Conservation (phyloP, 2,329 filamentous ascomycete species). For the Pleomassaria siparia region DNA sequence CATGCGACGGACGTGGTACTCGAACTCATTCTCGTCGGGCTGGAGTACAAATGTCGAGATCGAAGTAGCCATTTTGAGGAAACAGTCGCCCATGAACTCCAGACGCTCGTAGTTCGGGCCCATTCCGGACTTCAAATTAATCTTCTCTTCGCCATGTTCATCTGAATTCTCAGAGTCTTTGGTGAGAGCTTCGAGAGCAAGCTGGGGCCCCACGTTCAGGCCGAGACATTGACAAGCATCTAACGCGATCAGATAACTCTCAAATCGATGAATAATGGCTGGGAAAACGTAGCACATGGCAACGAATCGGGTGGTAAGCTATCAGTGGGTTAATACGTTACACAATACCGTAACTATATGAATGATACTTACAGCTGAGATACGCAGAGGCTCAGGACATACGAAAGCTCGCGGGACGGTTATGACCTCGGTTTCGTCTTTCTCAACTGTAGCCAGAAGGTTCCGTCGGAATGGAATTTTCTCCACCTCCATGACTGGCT, state of each 20-base stretch:
- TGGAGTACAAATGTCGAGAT: conserved; percentile 79
- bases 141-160: conserved; percentile 66
- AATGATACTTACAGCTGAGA: conserved; percentile 69
- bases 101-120: conserved; percentile 92
- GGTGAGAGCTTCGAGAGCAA: conserved; percentile 87
- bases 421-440: conserved; percentile 56
- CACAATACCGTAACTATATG: neutral
- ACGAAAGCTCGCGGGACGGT: conserved; percentile 62
- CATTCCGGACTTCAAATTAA: conserved; percentile 82
- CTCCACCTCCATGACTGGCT: conserved; percentile 79
- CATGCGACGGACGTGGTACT: conserved; percentile 91
- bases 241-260: conserved; percentile 75
- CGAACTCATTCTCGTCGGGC: conserved; percentile 77
- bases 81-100: conserved; percentile 90
- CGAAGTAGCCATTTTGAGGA: conserved; percentile 93
- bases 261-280: conserved; percentile 79
- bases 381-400: conserved; percentile 72
- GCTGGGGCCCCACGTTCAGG: conserved; percentile 63
- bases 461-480: conserved; percentile 78
- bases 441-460: conserved; percentile 65
- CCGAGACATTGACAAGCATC: conserved; percentile 71
- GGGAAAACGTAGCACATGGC: conserved; percentile 76
- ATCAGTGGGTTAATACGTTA: conserved; percentile 17
- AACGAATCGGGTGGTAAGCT: conserved; percentile 71
- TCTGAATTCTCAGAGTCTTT: conserved; percentile 87